Base-by-base conservation (phyloP, 1,284 basidiomycete species). In the Phellopilus nigrolimitatus region DNA sequence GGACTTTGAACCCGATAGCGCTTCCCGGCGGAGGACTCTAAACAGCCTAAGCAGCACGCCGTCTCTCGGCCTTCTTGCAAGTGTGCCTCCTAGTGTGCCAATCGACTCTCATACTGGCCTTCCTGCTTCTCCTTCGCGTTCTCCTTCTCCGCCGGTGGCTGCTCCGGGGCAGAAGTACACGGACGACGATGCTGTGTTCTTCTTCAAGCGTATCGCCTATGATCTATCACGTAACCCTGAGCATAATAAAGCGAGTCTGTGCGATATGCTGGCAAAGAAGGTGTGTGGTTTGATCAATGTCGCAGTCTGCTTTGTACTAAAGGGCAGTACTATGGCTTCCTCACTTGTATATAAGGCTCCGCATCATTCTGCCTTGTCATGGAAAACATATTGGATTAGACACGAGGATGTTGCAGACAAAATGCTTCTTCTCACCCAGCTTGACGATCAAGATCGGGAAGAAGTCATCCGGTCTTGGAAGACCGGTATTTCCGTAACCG, bases 191-290 rank as follows among this genome's bases (percentile, higher is more conserved):
- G 72, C 73, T 34, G 71, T 74, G 2, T 88, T 74, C 57, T 82
- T 88, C 60, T 68, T 82, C 58, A 76, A 78, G 39, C 84, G 81
- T 56, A 71, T 84, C 28, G 66, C 72, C 37, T 85, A 81, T 78
- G 70, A 74, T 46, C 64, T 84, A 33, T 73, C 75, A 56, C 60
- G 70, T 36, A 69, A 85, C 59, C 70, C 81, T 15, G 67, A 61
- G 6, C 61, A 82, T 49, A 73, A 69, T 19, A 74, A 80, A 57
- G 64, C 65, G 42, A 72, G 79, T 44, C 59, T 87, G n/a, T 79
- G 78, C 60, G 69, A 73, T 31, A 59, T 70, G 41, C 64, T 87
- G 31, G 71, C 74, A 17, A 68, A 76, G 59, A 84, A 83, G 70
- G 84, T 76, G 30, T 12, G 44, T 42, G 30, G 39, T 12, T 24